Evolutionary conservation across 352 stramenopile species (phyloP), one percentile per base, ranked within the genome.

Genomic region (Plasmopara halstedii): DNA sequence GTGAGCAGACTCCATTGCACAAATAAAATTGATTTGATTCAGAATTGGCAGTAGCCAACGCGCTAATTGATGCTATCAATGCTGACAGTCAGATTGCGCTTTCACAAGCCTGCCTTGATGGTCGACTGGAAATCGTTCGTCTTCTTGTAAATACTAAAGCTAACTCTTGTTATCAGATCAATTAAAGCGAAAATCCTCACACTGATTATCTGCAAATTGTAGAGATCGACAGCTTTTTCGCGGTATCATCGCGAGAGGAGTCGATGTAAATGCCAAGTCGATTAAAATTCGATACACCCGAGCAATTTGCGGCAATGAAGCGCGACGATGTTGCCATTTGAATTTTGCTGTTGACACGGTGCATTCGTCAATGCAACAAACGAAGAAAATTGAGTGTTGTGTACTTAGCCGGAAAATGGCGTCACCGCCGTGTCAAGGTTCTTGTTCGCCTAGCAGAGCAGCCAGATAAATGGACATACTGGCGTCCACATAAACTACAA

Each of bases 301-400:
- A 87, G 49, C 74, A 87, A 33, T 87, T 89, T 41, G 77, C 77
- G 17, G 77, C 77, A 2, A 85, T 87, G 72, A 85, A 82, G 40
- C 72, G 74, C 25, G 85, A 89, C 33, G 72, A 84, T 41, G 62
- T 87, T 4, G 74, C 73, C 4, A 79, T 70, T 0, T 51, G 65
- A 31, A 61, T 87, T 2, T 58, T 89, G 2, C 46, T 87, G 2
- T 29, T 62, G 67, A 1, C 46, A 85, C 29, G 77, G 74, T n/a
- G 77, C 74, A 0, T 83, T 67, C 37, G 53, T 69, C 3, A 85
- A 63, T 21, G 62, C 68, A 22, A 82, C 82, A 42, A 87, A 89
- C 46, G 77, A 86, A 51, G 77, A 87, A 87, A 85, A 44, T 61
- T 64, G 21, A 89, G 66, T 27, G 74, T 84, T 10, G 62, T 89